Evolutionary conservation across 2,329 filamentous ascomycete species (phyloP), one percentile per base, ranked within the genome.

Genomic region (Arachnopeziza araneosa): DNA sequence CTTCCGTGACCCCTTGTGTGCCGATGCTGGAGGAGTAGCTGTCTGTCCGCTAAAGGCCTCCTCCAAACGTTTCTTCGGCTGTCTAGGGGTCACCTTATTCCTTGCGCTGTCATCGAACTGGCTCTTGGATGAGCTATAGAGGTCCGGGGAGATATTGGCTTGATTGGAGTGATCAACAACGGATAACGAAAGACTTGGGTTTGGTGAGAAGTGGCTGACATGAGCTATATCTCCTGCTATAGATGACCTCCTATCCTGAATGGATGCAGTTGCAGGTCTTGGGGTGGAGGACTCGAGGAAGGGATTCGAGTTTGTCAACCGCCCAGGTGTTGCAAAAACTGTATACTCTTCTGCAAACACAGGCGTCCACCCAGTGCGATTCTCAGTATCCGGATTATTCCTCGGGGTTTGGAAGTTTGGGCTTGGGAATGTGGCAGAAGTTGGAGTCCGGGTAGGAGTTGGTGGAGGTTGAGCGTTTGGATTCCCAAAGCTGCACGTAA

Each of bases 341-440:
- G 83, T 85, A 68, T 84, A 86, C 65, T 86, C 83, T 70, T 86
- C 83, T 64, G 83, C 83, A 75, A 85, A 87, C 60, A 78, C 79
- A 71, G 84, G 83, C 52, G 83, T 86, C 79, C 81, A 83, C 66
- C 78, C 78, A 65, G 77, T 75, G 56, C 78, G 71, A 63, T 82
- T 78, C 72, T 80, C 70, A 65, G 80, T 78, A 59, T 74, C 76
- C 61, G 75, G 75, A 64, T 73, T 76, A 59, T 75, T 73, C 71
- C 78, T 81, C 52, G 83, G 83, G 12, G 83, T 86, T 66, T 84
- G 78, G 72, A 85, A 83, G 61, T 80, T 72, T 57, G 82, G 78
- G 69, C 78, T 85, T 62, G 81, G 77, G 64, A 83, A 82, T 58
- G 76, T 71, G 67, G 78, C 72, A 58, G 81, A 80, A 36, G 77